Conservation (phyloP, 106 monocot species). For the Acorus calamus region DNA sequence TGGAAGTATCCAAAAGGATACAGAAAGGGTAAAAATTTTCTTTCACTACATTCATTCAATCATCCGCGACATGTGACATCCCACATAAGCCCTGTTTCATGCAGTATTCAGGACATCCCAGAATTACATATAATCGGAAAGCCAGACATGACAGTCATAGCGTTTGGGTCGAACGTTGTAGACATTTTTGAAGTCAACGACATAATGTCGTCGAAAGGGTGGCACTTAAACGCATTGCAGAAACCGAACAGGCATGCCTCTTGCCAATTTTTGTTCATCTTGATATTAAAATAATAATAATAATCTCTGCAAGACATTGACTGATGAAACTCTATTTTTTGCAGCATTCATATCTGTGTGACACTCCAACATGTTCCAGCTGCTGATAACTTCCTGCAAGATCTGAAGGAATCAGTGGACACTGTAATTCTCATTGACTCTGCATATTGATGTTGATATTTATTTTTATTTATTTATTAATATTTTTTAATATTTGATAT, state of each 20-base stretch:
- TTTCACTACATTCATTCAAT: not conserved
- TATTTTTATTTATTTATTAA: not conserved
- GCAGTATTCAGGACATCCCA: conserved; percentile 75
- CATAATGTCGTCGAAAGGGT: conserved; percentile 79
- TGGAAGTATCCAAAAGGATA: conserved; percentile 88
- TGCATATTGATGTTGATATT: not conserved
- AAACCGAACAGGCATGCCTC: conserved; percentile 71
- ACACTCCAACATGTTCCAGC: conserved; percentile 80
- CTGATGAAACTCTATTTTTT: too few species aligned
- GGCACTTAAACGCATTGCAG: conserved; percentile 94
- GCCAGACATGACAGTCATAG: conserved; percentile 83
- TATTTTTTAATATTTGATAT: not conserved
- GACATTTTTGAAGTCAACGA: conserved; percentile 96
- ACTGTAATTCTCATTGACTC: conserved; percentile 36
- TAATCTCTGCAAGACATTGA: not conserved
- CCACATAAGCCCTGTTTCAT: not conserved
- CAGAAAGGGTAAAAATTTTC: conserved; percentile 53
- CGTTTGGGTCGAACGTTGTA: conserved; percentile 66
- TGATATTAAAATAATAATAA: too few species aligned
- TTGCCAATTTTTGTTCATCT: too few species aligned
- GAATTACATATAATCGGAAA: conserved; percentile 70
- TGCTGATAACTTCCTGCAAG: conserved; percentile 60
- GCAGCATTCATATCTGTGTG: conserved; percentile 94
- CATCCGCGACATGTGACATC: not conserved
- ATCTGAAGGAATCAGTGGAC: conserved; percentile 56